These are phyloP conservation scores for Clavispora santaluciae DNA, from an alignment of 805 yeast species.

Conservation along the genomic window DNA sequence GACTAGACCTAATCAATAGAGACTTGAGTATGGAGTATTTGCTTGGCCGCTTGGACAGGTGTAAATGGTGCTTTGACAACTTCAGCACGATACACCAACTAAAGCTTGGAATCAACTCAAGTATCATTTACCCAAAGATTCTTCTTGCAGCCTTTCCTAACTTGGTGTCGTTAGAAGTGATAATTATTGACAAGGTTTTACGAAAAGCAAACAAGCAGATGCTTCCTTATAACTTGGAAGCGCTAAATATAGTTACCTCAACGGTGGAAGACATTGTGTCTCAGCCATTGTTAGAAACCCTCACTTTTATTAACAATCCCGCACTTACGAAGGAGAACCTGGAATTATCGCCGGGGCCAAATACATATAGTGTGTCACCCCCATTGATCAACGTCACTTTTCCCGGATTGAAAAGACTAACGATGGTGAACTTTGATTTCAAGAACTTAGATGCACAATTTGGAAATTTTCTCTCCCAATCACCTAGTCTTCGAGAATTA, in stretches of 20 bases:
- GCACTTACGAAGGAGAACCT: conserved; percentile 13
- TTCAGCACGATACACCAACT: conserved; percentile 18
- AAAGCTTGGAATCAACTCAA: conserved; percentile 25
- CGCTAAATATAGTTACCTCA: conserved; percentile 6
- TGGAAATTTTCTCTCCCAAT: conserved; percentile 22
- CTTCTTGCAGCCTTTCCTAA: conserved; percentile 22
- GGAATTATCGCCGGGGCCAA: conserved; percentile 7
- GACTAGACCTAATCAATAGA: conserved; percentile 27
- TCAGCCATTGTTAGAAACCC: conserved; percentile 11
- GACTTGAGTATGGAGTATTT: conserved; percentile 23
- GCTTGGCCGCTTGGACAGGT: conserved; percentile 20
- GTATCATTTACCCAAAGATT: conserved; percentile 14
- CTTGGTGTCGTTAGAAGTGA: conserved; percentile 20
- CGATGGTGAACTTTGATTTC: conserved; percentile 31
- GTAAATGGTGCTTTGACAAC: conserved; percentile 22
- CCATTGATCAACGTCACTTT: conserved; percentile 19
- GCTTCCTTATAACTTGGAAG: conserved; percentile 13
- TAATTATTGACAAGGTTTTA: conserved; percentile 16
- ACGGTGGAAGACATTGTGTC: not conserved
- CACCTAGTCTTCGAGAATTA: conserved; percentile 16
- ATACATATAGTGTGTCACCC: conserved; percentile 23
- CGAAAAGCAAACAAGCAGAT: conserved; percentile 15
- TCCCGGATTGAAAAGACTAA: conserved; percentile 21
- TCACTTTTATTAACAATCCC: conserved; percentile 27
- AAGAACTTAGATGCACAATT: conserved; percentile 20